A percentile compares a stretch with the other conserved stretches of the same genome.
Evolutionary conservation across 2,329 filamentous ascomycete species (phyloP).

Genomic region (Sclerotinia glacialis): DNA sequence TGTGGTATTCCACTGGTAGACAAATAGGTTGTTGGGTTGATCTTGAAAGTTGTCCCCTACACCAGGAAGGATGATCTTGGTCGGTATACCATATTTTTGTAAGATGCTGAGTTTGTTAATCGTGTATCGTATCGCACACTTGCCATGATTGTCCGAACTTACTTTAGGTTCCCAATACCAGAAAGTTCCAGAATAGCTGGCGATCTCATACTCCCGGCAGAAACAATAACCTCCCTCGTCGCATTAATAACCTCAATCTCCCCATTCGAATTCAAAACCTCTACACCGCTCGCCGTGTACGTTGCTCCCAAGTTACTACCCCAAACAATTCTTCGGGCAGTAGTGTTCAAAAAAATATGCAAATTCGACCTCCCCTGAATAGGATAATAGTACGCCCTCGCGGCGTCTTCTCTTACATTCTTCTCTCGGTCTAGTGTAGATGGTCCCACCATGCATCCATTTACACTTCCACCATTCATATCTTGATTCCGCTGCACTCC

Average conservation of each 20-base stretch:
- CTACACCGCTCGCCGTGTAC: constrained; percentile 42
- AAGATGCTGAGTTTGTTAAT: constrained; percentile 22
- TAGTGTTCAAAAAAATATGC: constrained; percentile 27
- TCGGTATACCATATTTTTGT: constrained; percentile 21
- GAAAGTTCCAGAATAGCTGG: constrained; percentile 42
- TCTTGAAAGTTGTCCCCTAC: constrained; percentile 36
- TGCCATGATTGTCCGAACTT: neutral
- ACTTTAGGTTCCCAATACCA: constrained; percentile 36
- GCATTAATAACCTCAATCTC: constrained; percentile 30
- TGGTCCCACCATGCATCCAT: constrained; percentile 25
- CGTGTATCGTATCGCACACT: neutral
- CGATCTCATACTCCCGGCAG: constrained; percentile 34
- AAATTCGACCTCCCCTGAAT: constrained; percentile 25
- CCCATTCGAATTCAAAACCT: constrained; percentile 26
- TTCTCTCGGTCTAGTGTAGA: constrained; percentile 33
- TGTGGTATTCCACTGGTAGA: constrained; percentile 26
- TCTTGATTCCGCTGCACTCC: constrained; percentile 24
- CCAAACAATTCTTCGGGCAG: constrained; percentile 26
- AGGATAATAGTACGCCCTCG: constrained; percentile 30
- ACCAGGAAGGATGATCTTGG: constrained; percentile 26
- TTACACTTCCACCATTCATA: constrained; percentile 27
- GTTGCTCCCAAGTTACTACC: constrained; percentile 16
- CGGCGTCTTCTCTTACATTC: constrained; percentile 29
- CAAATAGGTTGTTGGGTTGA: constrained; percentile 28
- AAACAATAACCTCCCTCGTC: constrained; percentile 38